Conservation (phyloP, 2,329 filamentous ascomycete species). For the Aplosporella prunicola region DNA sequence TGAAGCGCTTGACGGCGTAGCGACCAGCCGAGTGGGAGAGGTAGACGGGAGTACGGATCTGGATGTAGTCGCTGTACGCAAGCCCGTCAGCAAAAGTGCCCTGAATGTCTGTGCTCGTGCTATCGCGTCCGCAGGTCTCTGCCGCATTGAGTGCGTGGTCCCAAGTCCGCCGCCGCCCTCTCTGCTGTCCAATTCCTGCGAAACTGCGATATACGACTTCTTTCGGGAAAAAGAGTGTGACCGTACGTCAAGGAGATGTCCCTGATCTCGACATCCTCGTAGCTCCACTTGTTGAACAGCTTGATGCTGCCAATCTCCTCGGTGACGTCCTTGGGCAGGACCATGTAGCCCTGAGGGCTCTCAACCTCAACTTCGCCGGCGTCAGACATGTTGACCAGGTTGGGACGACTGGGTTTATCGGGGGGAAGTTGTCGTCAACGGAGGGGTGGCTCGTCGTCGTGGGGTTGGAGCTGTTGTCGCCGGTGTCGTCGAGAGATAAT, state of each 20-base stretch:
- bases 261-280: constrained; percentile 98
- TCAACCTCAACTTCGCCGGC: constrained; percentile 94
- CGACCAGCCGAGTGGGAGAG: constrained; percentile 97
- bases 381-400: constrained; percentile 71
- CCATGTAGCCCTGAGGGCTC: constrained; percentile 61
- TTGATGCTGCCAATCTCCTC: constrained; percentile 86
- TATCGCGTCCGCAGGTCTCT: not conserved
- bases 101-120: not conserved
- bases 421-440: constrained; percentile 3
- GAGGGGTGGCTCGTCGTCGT: constrained; percentile 8
- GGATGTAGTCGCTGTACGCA: constrained; percentile 85
- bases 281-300: constrained; percentile 97
- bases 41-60: constrained; percentile 98
- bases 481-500: constrained; percentile 13
- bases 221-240: constrained; percentile 10
- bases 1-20: constrained; percentile 99
- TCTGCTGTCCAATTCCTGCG: constrained; percentile 11
- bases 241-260: constrained; percentile 99
- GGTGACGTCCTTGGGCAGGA: constrained; percentile 88
- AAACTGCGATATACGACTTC: no score
- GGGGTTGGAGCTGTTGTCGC: constrained; percentile 9
- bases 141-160: not conserved
- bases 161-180: not conserved
- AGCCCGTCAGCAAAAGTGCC: constrained; percentile 24
- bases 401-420: constrained; percentile 6